Base-by-base conservation (phyloP, 768 basidiomycete genomes). In the Podaxis carcinomalis region DNA sequence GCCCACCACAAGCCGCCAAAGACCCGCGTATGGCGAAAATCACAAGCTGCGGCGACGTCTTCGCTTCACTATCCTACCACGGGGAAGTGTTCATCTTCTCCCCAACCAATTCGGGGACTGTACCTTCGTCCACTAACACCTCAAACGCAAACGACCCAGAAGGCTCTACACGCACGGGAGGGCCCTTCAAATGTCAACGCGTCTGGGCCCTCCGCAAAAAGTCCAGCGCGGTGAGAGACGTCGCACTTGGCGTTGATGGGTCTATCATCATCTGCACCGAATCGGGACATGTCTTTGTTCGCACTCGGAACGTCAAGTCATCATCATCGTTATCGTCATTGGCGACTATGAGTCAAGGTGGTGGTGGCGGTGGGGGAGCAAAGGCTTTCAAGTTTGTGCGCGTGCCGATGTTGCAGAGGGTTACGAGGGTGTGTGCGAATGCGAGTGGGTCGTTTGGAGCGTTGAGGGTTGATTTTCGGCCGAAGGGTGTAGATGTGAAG, bases 11-110 rank as follows among this genome's bases (percentile, higher is more conserved):
- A 62, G 85, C 89, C 11, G 72, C 83, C 37, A 83, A 83, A 63
- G 86, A 83, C 60, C 82, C 92, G 0, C 83, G 80, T 53, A 92
- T 98, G 52, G 78, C 79, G 42, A 97, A 95, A 72, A 80, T 99
- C 54, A 86, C 86, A 5, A 83, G 82, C 52, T 90, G 87, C 64
- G 94, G 94, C 19, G 86, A 87, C 44, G 76, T 82, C 1, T 92
- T 98, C 65, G 94, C 90, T 0, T 91, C 93, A 0, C 75, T 98
- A 3, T 89, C 92, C 0, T 83, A 82, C 0, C 87, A 87, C 53
- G 96, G 96, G n/a, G 96, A 98, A 70, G 83, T 98, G 2, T 98
- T 93, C 70, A 90, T 88, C 0, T 97, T 95, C 68, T 75, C 80
- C 6, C 61, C 65, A 32, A 59, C 61, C 40, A 36, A 2, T 72